Evolutionary conservation across 1,139 yeast species (phyloP).

Genomic region (Blastobotrys illinoisensis): DNA sequence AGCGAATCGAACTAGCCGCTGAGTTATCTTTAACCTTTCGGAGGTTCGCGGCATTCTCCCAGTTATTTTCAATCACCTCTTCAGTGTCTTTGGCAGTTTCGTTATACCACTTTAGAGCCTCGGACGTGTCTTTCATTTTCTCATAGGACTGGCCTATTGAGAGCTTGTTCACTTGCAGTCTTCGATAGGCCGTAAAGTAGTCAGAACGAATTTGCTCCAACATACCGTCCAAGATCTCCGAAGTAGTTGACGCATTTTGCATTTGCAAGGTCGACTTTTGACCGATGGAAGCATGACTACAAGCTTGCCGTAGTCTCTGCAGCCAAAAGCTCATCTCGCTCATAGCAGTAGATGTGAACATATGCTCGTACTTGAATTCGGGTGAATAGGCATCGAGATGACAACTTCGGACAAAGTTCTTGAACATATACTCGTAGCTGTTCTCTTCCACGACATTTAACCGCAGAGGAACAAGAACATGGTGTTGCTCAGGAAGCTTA

Average conservation of each 20-base stretch:
- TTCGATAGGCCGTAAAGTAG: neutral
- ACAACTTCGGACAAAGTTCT: slow-evolving; percentile 57
- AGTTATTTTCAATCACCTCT: slow-evolving; percentile 27
- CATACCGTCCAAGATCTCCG: neutral
- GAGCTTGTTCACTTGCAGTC: neutral
- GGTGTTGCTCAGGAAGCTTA: slow-evolving; percentile 66
- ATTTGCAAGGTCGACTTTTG: neutral
- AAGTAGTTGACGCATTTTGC: neutral
- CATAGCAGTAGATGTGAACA: neutral
- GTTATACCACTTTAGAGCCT: neutral
- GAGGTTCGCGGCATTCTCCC: slow-evolving; percentile 15
- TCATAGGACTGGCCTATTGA: neutral
- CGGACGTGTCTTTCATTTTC: neutral
- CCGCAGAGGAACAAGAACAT: slow-evolving; percentile 63
- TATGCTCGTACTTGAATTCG: neutral
- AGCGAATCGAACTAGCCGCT: slow-evolving; percentile 3
- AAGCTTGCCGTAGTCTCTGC: slow-evolving; percentile 62
- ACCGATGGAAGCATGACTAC: slow-evolving; percentile 69
- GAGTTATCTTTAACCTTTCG: slow-evolving; percentile 29
- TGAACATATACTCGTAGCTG: slow-evolving; percentile 61
- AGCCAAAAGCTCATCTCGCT: slow-evolving; percentile 45
- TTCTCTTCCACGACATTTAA: slow-evolving; percentile 80
- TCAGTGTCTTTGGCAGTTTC: slow-evolving; percentile 14
- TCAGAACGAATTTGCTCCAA: neutral
- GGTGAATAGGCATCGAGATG: slow-evolving; percentile 40